Evolutionary conservation across 78 protist genomes (phyloP).

Genomic region (Bigelowiella natans): DNA sequence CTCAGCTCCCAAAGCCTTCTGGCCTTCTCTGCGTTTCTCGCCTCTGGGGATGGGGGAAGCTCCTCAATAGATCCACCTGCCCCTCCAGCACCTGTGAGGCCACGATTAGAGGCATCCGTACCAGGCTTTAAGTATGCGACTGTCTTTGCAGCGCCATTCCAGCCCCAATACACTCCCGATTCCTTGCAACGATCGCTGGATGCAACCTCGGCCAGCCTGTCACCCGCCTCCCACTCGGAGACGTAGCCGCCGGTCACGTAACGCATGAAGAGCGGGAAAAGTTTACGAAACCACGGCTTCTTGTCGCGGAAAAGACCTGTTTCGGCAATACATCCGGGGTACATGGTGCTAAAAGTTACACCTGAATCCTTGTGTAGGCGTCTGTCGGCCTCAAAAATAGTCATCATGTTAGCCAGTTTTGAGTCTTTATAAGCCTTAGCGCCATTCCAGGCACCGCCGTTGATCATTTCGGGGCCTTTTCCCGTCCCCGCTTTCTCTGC

Average conservation of each 20-base stretch:
- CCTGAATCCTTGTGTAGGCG: constrained; percentile 3
- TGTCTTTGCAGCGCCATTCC: constrained; percentile 22
- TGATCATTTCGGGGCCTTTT: neutral
- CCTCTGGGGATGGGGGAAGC: neutral
- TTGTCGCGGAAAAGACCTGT: constrained; percentile 19
- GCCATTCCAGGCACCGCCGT: neutral
- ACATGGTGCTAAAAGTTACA: constrained; percentile 1
- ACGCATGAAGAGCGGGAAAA: constrained; percentile 8
- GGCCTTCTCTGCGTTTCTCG: neutral
- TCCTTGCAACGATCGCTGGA: neutral
- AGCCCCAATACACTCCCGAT: constrained; percentile 16
- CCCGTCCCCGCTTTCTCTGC: neutral
- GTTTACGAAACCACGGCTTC: neutral
- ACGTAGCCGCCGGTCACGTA: constrained; percentile 21
- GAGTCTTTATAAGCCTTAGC: constrained; percentile 16
- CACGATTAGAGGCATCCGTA: neutral
- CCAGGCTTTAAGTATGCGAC: neutral
- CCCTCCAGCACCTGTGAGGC: neutral
- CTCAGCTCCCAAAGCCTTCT: neutral
- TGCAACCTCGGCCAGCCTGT: constrained; percentile 13
- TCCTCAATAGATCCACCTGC: neutral
- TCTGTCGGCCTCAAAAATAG: neutral
- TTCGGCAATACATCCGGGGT: constrained; percentile 29
- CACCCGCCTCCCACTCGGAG: constrained; percentile 15
- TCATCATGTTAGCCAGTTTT: constrained; percentile 15